A percentile compares a stretch with the other conserved stretches of the same genome.
phyloP scores from a whole-genome alignment of 805 yeast genomes.

The Lachancea sp. region DNA sequence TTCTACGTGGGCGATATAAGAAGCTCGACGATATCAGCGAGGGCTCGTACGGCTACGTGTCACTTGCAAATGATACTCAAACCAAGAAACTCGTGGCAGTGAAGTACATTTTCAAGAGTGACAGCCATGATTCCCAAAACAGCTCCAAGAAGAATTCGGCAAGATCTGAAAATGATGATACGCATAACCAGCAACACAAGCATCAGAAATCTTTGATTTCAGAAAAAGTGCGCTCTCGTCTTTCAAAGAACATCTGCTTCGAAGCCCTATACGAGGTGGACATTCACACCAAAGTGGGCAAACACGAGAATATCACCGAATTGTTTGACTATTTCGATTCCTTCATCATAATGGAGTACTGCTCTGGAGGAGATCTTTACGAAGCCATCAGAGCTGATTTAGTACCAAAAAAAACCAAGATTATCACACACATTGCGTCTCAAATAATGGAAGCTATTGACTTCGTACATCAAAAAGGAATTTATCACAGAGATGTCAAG shows the following conservation, averaged over 20 bases:
- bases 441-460: constrained; percentile 68
- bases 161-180: background rate
- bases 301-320: constrained; percentile 52
- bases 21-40: constrained; percentile 74
- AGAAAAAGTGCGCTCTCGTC: constrained; percentile 25
- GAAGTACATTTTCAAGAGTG: constrained; percentile 67
- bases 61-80: constrained; percentile 66
- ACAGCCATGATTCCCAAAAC: constrained; percentile 23
- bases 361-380: constrained; percentile 81
- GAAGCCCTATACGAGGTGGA: constrained; percentile 67
- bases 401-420: constrained; percentile 49
- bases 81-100: constrained; percentile 65
- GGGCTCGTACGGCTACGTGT: constrained; percentile 91
- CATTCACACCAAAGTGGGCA: constrained; percentile 56
- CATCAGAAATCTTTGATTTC: constrained; percentile 33
- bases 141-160: background rate
- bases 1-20: constrained; percentile 57
- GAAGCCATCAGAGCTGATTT: constrained; percentile 60
- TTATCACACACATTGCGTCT: constrained; percentile 47
- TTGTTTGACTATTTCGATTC: constrained; percentile 59
- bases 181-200: constrained; percentile 11
- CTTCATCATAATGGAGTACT: constrained; percentile 71
- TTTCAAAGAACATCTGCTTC: constrained; percentile 39
- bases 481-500: constrained; percentile 78
- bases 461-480: constrained; percentile 62